A percentile compares a stretch with the other conserved stretches of the same genome.
Evolutionary conservation across 768 basidiomycete species (phyloP).

Genomic region (Lentinus tigrinus): DNA sequence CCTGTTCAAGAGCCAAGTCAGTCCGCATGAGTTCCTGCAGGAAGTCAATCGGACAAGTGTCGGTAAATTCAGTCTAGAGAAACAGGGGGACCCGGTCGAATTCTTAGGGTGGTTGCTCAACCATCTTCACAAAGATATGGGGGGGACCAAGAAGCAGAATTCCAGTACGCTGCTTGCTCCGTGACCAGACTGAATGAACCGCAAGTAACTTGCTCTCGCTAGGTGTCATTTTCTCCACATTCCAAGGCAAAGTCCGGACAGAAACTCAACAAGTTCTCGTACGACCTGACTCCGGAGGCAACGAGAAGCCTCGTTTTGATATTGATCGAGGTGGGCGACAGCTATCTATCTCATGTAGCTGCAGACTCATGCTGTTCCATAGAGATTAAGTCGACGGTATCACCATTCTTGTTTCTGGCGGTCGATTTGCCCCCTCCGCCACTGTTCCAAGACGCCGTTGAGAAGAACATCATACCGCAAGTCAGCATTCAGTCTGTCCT

Average conservation of each 20-base stretch:
- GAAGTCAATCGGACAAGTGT: constrained; percentile 88
- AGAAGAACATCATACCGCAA: constrained; percentile 99
- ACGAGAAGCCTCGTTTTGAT: constrained; percentile 87
- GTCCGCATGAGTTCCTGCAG: constrained; percentile 98
- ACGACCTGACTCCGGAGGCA: constrained; percentile 70
- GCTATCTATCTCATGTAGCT: constrained; percentile 6
- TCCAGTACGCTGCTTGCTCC: constrained; percentile 63
- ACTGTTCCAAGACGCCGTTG: constrained; percentile 91
- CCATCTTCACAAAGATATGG: constrained; percentile 86
- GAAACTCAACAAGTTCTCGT: constrained; percentile 93
- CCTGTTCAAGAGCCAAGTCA: constrained; percentile 96
- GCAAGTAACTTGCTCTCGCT: constrained; percentile 6
- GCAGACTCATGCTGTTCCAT: constrained; percentile 11
- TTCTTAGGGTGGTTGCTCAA: constrained; percentile 96
- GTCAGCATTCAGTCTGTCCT: constrained; percentile 88
- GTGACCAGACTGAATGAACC: constrained; percentile 16
- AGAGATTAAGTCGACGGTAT: constrained; percentile 84
- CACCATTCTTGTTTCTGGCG: constrained; percentile 94
- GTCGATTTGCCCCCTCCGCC: constrained; percentile 98
- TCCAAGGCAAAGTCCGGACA: constrained; percentile 90
- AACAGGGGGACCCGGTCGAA: constrained; percentile 95
- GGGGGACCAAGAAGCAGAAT: constrained; percentile 88
- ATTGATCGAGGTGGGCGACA: constrained; percentile 78
- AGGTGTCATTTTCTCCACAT: constrained; percentile 91
- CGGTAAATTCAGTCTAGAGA: constrained; percentile 89